phyloP scores from a whole-genome alignment of 2,329 filamentous ascomycete species.

The Cordyceps farinosa region DNA sequence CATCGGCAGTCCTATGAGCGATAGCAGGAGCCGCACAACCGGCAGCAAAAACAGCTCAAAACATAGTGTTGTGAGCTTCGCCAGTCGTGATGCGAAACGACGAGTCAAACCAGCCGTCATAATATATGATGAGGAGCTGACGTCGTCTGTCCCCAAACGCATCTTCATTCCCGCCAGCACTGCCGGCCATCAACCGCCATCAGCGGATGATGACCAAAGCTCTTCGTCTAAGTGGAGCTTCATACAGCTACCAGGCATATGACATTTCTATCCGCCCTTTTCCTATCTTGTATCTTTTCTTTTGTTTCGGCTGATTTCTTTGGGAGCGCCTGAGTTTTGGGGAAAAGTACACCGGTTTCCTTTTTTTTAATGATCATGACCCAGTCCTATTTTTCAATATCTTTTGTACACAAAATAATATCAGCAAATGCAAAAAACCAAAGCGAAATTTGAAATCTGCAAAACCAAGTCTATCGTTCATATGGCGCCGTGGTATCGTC shows the following conservation, averaged over 20 bases:
- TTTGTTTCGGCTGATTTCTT: neutral
- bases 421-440: neutral
- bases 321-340: neutral
- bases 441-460: neutral
- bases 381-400: neutral
- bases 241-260: slow-evolving; percentile 36
- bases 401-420: neutral
- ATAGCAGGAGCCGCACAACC: slow-evolving; percentile 14
- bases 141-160: slow-evolving; percentile 25
- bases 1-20: slow-evolving; percentile 11
- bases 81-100: slow-evolving; percentile 23
- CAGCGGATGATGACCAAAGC: slow-evolving; percentile 26
- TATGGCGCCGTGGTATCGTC: slow-evolving; percentile 8
- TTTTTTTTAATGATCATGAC: neutral
- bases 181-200: neutral
- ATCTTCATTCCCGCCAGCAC: slow-evolving; percentile 29
- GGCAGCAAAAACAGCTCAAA: slow-evolving; percentile 18
- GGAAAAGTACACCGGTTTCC: neutral
- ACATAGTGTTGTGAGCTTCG: slow-evolving; percentile 8
- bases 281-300: neutral
- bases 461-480: neutral
- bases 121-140: slow-evolving; percentile 39
- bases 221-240: slow-evolving; percentile 30
- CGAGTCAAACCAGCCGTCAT: slow-evolving; percentile 29
- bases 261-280: neutral